phyloP scores from a whole-genome alignment of 1,284 basidiomycete genomes.

The Tylopilus sp. region DNA sequence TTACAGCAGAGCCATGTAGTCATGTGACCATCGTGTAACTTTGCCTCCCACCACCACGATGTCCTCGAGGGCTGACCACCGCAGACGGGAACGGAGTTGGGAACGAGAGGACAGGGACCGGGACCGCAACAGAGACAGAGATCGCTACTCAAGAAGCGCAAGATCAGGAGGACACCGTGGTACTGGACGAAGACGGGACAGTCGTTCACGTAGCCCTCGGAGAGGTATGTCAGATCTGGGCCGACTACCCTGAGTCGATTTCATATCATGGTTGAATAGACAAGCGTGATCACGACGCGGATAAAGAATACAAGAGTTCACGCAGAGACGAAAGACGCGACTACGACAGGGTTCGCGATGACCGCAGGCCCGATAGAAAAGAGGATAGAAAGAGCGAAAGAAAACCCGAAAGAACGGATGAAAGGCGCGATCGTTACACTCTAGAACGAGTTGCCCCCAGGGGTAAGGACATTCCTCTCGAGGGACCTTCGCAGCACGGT shows the following conservation, averaged over 20 bases:
- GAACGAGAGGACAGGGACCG: conserved; percentile 53
- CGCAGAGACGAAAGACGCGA: conserved; percentile 37
- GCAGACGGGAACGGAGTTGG: conserved; percentile 63
- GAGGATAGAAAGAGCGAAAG: conserved; percentile 31
- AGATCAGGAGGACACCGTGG: conserved; percentile 40
- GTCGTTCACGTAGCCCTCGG: conserved; percentile 67
- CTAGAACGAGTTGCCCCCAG: conserved; percentile 24
- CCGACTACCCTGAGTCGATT: neutral
- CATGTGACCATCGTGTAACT: conserved; percentile 25
- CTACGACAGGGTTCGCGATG: conserved; percentile 38
- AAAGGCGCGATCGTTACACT: conserved; percentile 21
- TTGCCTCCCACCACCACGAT: conserved; percentile 29
- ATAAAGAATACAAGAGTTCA: conserved; percentile 39
- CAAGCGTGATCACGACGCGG: conserved; percentile 30
- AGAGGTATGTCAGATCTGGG: conserved; percentile 30
- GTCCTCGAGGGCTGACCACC: conserved; percentile 51
- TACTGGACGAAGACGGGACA: conserved; percentile 48
- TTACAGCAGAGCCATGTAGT: conserved; percentile 4
- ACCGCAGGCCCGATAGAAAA: conserved; percentile 35
- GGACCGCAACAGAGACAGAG: conserved; percentile 45
- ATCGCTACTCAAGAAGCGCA: conserved; percentile 33
- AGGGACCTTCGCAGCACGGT: conserved; percentile 20
- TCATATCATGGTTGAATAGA: conserved; percentile 21
- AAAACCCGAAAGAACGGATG: conserved; percentile 22
- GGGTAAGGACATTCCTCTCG: conserved; percentile 23